phyloP scores from a whole-genome alignment of 108 stramenopile species.

The Cyclostephanos invisitatus region DNA sequence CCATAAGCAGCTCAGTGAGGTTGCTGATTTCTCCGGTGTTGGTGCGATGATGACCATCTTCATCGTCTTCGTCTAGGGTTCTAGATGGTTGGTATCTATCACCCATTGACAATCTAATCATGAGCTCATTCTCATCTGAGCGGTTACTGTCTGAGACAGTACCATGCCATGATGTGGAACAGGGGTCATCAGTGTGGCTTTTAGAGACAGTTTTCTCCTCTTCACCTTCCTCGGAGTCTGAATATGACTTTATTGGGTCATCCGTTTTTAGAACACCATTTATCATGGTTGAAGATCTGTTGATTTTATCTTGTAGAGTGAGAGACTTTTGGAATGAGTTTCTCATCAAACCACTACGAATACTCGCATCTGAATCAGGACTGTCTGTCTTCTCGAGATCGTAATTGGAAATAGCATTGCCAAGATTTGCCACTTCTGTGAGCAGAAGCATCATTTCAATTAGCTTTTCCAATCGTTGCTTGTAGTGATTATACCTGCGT shows the following conservation, averaged over 20 bases:
- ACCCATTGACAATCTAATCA: slow-evolving; percentile 6
- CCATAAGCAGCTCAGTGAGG: slow-evolving; percentile 3
- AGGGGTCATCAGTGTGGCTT: background rate
- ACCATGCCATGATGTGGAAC: slow-evolving; percentile 34
- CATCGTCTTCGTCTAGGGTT: slow-evolving; percentile 7
- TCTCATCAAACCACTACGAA: slow-evolving; percentile 3
- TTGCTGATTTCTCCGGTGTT: slow-evolving; percentile 3
- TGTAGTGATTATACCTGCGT: slow-evolving; percentile 38
- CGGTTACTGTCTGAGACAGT: slow-evolving; percentile 20
- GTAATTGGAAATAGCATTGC: slow-evolving; percentile 37
- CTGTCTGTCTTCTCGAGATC: slow-evolving; percentile 27
- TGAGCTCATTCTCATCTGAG: slow-evolving; percentile 19
- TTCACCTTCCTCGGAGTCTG: slow-evolving; percentile 20
- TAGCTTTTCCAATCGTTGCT: slow-evolving; percentile 55
- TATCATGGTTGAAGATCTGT: slow-evolving; percentile 26
- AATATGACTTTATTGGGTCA: background rate
- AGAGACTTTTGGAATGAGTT: slow-evolving; percentile 2
- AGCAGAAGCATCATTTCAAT: slow-evolving; percentile 56
- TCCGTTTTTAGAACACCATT: slow-evolving; percentile 23
- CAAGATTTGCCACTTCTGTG: slow-evolving; percentile 70
- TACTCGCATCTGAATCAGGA: slow-evolving; percentile 8
- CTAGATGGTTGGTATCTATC: background rate
- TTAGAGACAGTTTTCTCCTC: background rate
- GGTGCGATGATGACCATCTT: background rate
- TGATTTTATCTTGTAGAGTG: slow-evolving; percentile 11